Conservation (phyloP, 352 stramenopile genomes). For the Globisporangium abappressorium region DNA sequence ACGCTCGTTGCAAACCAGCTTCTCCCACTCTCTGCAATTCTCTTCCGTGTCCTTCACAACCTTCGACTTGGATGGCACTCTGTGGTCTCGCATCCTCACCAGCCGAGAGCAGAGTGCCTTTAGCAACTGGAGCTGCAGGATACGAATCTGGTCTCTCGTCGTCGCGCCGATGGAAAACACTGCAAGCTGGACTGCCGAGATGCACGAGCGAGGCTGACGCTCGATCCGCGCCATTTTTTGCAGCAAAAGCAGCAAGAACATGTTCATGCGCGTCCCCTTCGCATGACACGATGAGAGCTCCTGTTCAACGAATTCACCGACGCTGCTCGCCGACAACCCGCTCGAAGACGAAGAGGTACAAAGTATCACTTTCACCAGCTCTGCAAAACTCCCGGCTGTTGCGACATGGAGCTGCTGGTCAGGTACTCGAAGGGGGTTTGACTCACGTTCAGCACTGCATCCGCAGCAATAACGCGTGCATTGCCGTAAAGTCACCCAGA, state of each 20-base stretch:
- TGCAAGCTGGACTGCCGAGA: conserved; percentile 35
- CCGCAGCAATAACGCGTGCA: conserved; percentile 63
- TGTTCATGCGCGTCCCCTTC: conserved; percentile 35
- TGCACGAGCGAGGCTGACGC: conserved; percentile 10
- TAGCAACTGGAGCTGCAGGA: conserved; percentile 53
- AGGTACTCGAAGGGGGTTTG: not conserved
- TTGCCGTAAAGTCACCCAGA: conserved; percentile 55
- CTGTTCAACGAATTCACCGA: conserved; percentile 44
- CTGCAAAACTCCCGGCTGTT: conserved; percentile 36
- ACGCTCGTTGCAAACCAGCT: conserved; percentile 47
- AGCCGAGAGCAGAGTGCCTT: conserved; percentile 42
- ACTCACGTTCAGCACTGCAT: conserved; percentile 11
- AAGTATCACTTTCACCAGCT: conserved; percentile 49
- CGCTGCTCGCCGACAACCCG: conserved; percentile 16
- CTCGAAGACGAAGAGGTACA: conserved; percentile 5
- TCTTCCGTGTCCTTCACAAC: not conserved
- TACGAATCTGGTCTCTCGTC: conserved; percentile 30
- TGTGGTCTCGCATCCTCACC: conserved; percentile 18
- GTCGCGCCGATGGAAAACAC: conserved; percentile 36
- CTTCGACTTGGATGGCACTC: not conserved
- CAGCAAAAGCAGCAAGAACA: conserved; percentile 56
- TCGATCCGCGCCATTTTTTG: conserved; percentile 29
- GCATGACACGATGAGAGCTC: conserved; percentile 41
- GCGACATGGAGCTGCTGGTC: conserved; percentile 22
- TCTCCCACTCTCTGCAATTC: conserved; percentile 27